Evolutionary conservation across 768 basidiomycete species (phyloP).

Genomic region (Leucocoprinus leucothites): DNA sequence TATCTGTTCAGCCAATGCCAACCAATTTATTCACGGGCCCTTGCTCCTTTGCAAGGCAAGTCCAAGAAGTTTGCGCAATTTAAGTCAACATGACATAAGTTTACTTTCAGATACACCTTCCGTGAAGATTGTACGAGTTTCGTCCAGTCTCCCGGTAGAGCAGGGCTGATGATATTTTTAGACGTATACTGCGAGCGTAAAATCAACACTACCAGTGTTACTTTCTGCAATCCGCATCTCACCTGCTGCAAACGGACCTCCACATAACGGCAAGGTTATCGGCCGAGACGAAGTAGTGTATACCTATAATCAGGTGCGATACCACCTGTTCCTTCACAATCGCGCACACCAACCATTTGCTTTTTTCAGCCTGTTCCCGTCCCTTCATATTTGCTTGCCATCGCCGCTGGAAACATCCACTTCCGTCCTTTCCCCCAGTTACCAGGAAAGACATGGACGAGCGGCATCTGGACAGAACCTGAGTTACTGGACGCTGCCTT

Average conservation of each 20-base stretch:
- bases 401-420: slow-evolving; percentile 79
- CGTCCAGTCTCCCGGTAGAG: background rate
- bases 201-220: slow-evolving; percentile 79
- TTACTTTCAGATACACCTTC: slow-evolving; percentile 69
- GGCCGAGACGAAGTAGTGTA: slow-evolving; percentile 77
- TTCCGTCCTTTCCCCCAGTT: slow-evolving; percentile 64
- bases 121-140: slow-evolving; percentile 66
- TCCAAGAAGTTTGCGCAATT: background rate
- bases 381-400: slow-evolving; percentile 89
- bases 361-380: slow-evolving; percentile 69
- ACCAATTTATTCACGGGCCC: slow-evolving; percentile 81
- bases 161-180: slow-evolving; percentile 22
- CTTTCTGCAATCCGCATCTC: slow-evolving; percentile 81
- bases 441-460: slow-evolving; percentile 70
- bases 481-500: slow-evolving; percentile 71
- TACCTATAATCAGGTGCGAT: slow-evolving; percentile 68
- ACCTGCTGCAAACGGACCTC: slow-evolving; percentile 66
- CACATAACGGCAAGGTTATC: slow-evolving; percentile 70
- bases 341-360: background rate
- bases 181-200: slow-evolving; percentile 83
- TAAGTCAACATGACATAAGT: background rate
- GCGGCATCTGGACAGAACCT: slow-evolving; percentile 91
- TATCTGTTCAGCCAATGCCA: slow-evolving; percentile 94
- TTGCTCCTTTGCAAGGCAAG: slow-evolving; percentile 77
- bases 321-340: background rate